These are phyloP conservation scores for Cladosporium phlei DNA, from an alignment of 2,329 filamentous ascomycete genomes.

Conservation along the genomic window DNA sequence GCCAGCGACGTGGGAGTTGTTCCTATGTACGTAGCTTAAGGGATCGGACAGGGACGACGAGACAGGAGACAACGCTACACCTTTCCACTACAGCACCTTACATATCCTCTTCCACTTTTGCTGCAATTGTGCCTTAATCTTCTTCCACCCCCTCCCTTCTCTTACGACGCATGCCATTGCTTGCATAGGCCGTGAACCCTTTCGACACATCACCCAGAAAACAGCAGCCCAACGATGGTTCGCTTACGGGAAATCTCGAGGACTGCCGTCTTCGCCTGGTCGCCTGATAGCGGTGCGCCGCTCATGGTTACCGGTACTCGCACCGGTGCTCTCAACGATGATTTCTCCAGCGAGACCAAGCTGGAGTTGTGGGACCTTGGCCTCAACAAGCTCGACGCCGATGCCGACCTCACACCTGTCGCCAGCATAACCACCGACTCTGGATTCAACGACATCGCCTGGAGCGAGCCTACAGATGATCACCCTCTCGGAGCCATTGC, in stretches of 20 bases:
- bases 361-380: conserved; percentile 93
- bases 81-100: not conserved
- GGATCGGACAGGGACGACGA: conserved; percentile 13
- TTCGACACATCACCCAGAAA: conserved; percentile 9
- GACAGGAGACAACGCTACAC: not conserved
- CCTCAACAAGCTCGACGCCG: conserved; percentile 69
- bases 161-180: conserved; percentile 2
- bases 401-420: conserved; percentile 78
- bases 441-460: conserved; percentile 95
- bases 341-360: conserved; percentile 96
- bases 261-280: conserved; percentile 97
- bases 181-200: conserved; percentile 10
- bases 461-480: conserved; percentile 76
- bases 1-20: no score
- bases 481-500: conserved; percentile 85
- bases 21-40: conserved; percentile 12
- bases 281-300: conserved; percentile 70
- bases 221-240: conserved; percentile 62
- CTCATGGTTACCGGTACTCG: conserved; percentile 89
- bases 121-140: conserved; percentile 8
- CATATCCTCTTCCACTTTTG: not conserved
- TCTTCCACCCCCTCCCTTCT: not conserved
- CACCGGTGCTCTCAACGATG: conserved; percentile 89
- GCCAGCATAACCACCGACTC: conserved; percentile 83
- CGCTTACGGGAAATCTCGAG: conserved; percentile 92